Evolutionary conservation across 192 early-diverging fungal species (phyloP).

Genomic region (Coemansia sp.): DNA sequence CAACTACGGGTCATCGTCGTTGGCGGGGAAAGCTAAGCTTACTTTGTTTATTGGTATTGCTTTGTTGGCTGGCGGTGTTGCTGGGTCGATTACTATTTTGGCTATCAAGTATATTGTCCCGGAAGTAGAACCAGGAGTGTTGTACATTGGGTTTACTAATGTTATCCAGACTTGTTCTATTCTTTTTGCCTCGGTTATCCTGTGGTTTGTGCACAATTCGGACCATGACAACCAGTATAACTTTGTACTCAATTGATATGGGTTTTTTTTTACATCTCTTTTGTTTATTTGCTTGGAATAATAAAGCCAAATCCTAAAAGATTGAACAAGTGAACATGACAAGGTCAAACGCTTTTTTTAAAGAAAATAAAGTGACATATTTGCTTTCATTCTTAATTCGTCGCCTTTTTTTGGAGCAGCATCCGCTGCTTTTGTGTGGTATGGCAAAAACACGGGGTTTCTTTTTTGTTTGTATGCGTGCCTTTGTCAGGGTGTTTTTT

Average conservation of each 20-base stretch:
- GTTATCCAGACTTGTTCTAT: constrained; percentile 52
- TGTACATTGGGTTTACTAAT: constrained; percentile 54
- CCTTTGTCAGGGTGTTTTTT: too few species aligned
- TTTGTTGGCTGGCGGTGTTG: constrained; percentile 54
- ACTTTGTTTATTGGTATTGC: constrained; percentile 59
- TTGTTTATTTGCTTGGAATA: too few species aligned
- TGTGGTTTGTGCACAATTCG: constrained; percentile 57
- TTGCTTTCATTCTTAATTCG: too few species aligned
- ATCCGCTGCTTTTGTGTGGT: too few species aligned
- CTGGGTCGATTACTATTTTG: constrained; percentile 54
- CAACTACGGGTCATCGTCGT: constrained; percentile 34
- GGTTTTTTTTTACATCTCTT: too few species aligned
- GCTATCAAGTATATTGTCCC: constrained; percentile 56
- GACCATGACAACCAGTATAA: constrained; percentile 56
- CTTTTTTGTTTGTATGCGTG: too few species aligned
- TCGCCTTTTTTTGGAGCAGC: too few species aligned
- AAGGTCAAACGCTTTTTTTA: too few species aligned
- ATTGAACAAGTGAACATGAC: too few species aligned
- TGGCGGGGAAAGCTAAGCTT: constrained; percentile 55
- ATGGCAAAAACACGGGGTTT: too few species aligned
- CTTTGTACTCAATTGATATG: constrained; percentile 31
- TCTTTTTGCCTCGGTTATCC: constrained; percentile 35
- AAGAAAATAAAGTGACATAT: too few species aligned
- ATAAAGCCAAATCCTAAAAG: too few species aligned
- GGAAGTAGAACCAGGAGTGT: constrained; percentile 32